Evolutionary conservation across 768 basidiomycete genomes (phyloP).

Genomic region (Suillus bovinus): DNA sequence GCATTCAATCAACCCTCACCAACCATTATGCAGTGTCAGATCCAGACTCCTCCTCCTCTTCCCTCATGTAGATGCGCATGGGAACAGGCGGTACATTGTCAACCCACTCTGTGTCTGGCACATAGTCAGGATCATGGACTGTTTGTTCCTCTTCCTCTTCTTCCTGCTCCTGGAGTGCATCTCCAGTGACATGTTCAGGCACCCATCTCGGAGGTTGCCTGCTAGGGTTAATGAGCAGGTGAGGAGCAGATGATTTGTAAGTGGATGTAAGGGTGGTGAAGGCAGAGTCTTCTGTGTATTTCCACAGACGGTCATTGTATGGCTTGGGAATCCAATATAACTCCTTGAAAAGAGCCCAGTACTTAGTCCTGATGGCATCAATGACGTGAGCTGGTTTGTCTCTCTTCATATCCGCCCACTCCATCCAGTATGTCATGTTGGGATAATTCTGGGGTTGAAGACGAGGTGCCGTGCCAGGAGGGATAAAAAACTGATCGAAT

Average conservation of each 20-base stretch:
- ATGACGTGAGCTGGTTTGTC: not conserved
- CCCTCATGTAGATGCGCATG: not conserved
- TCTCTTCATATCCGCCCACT: not conserved
- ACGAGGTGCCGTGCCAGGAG: not conserved
- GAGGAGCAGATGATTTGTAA: not conserved
- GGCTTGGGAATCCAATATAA: constrained; percentile 3
- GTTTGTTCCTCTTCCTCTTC: not conserved
- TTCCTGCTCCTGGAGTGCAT: not conserved
- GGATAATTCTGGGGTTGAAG: not conserved
- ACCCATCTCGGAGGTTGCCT: not conserved
- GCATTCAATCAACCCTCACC: no score
- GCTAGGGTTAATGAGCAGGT: not conserved
- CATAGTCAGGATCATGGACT: not conserved
- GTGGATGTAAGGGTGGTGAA: not conserved
- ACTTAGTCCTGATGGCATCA: not conserved
- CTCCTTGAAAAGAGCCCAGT: not conserved
- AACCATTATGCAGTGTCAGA: no score
- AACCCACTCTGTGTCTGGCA: not conserved
- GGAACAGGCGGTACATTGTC: not conserved
- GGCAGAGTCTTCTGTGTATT: not conserved
- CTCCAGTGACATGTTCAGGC: not conserved
- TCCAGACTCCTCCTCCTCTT: not conserved
- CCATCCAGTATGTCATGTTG: not conserved
- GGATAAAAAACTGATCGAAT: not conserved
- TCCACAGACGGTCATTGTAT: constrained; percentile 1